These are phyloP conservation scores for Neckera pumila DNA, from an alignment of 225 moss, liverwort and hornwort genomes.

Conservation along the genomic window DNA sequence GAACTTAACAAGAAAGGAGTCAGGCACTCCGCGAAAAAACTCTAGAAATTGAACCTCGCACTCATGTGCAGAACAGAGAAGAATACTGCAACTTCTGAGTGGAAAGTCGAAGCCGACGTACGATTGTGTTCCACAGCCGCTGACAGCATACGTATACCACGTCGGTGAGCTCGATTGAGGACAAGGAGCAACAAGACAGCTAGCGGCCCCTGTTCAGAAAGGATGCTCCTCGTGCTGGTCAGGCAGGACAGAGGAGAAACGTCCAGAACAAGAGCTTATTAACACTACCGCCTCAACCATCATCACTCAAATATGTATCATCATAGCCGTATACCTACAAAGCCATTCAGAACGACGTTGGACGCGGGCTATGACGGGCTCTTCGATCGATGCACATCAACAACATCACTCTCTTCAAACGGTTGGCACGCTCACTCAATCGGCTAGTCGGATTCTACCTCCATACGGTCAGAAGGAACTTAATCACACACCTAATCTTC, in stretches of 20 bases:
- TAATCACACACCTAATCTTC: neutral
- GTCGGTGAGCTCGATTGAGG: neutral
- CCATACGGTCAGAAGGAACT: neutral
- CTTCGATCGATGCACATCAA: constrained; percentile 1
- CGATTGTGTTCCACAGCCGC: neutral
- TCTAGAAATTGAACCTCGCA: neutral
- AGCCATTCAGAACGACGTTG: neutral
- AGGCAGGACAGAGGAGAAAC: neutral
- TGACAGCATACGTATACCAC: neutral
- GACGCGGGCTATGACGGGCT: neutral
- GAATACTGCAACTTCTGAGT: neutral
- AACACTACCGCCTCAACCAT: neutral
- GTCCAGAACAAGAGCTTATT: neutral
- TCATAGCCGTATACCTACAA: neutral
- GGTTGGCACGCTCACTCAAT: neutral
- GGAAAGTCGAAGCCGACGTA: neutral
- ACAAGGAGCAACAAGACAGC: neutral
- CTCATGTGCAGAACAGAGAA: neutral
- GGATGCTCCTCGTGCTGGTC: neutral
- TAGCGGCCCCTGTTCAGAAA: neutral
- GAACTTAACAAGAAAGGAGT: neutral
- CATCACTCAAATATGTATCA: constrained; percentile 12
- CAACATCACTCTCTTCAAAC: constrained; percentile 14
- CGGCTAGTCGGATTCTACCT: constrained; percentile 4
- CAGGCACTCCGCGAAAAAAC: neutral